These are phyloP conservation scores for Penicillium aurantiogriseum DNA, from an alignment of 2,329 filamentous ascomycete genomes.

Conservation along the genomic window DNA sequence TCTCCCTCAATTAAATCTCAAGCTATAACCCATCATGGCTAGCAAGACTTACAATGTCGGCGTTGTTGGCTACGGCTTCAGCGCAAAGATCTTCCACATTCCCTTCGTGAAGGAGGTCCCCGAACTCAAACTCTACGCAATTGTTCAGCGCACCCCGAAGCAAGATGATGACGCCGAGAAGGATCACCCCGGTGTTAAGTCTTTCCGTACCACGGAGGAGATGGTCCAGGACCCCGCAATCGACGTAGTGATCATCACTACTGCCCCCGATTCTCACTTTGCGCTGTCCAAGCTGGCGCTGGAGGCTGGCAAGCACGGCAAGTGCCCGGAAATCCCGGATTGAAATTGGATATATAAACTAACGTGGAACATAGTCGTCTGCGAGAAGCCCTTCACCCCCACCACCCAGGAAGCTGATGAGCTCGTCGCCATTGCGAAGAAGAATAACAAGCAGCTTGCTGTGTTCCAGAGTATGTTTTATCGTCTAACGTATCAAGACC, in stretches of 20 bases:
- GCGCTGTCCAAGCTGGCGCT: conserved; percentile 63
- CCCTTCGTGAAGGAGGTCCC: conserved; percentile 68
- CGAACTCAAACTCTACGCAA: conserved; percentile 66
- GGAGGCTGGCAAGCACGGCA: conserved; percentile 66
- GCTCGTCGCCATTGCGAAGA: conserved; percentile 57
- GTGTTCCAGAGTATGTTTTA: conserved; percentile 64
- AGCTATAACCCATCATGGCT: conserved; percentile 32
- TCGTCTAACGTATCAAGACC: not conserved
- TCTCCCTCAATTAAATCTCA: conserved; percentile 22
- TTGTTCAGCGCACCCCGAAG: conserved; percentile 71
- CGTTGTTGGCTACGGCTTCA: conserved; percentile 60
- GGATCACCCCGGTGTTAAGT: conserved; percentile 65
- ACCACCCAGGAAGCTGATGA: conserved; percentile 65
- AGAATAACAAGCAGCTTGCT: conserved; percentile 55
- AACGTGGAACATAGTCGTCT: conserved; percentile 54
- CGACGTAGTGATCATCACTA: conserved; percentile 69
- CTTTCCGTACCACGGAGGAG: conserved; percentile 61
- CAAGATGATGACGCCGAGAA: conserved; percentile 63
- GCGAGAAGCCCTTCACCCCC: conserved; percentile 81
- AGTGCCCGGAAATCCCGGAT: not conserved
- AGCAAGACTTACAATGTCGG: conserved; percentile 55
- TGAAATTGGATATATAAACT: not conserved
- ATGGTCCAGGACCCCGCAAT: conserved; percentile 65
- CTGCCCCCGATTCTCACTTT: conserved; percentile 70
- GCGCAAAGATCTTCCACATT: conserved; percentile 80